Evolutionary conservation across 495 filamentous ascomycete species (phyloP), one percentile per base, ranked within the genome.

Genomic region (Aspergillus diversus): DNA sequence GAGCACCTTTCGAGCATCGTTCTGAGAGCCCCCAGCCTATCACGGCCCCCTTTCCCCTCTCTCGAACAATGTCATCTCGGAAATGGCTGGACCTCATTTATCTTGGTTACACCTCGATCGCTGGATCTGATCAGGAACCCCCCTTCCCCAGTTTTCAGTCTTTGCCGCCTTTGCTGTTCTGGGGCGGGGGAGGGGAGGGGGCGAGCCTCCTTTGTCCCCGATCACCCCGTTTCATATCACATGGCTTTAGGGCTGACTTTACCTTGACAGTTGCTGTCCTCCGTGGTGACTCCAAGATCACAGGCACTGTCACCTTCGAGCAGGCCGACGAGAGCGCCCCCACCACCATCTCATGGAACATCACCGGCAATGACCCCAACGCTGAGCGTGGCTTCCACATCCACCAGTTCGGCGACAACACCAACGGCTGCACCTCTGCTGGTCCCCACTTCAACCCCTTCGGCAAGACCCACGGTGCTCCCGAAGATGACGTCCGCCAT

Each of bases 341-440:
- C 60, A 98, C 95, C 71, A 96, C 85, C 76, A 84, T 98, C 80
- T 84, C 89, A 68, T 98, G 90, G 87, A 86, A 98, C 80, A 94
- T 98, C 81, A 86, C 85, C 66, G 93, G 93, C 83, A 80, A 96
- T 80, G 93, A 97, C 73, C 73, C 93, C 80, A 97, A 96, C 71
- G 94, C 95, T 71, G 86, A 94, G 88, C 92, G 96, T 82, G 95
- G 90, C 78, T 89, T 97, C 84, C 96, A 98, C 84, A 89, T 98
- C 73, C 95, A 98, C 83, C 90, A 95, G 81, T 99, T 97, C 73
- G 95, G 96, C 77, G 95, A 97, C 87, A 98, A 97, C 86, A 97
- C 96, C 84, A 99, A 98, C 80, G 95, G 96, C 77, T 99, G 95
- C 89, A 98, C 95, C 60, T 93, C 90, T 62, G 95, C 95, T 56